Base-by-base conservation (phyloP, 345 rosid genomes). In the Nasturtium officinale region DNA sequence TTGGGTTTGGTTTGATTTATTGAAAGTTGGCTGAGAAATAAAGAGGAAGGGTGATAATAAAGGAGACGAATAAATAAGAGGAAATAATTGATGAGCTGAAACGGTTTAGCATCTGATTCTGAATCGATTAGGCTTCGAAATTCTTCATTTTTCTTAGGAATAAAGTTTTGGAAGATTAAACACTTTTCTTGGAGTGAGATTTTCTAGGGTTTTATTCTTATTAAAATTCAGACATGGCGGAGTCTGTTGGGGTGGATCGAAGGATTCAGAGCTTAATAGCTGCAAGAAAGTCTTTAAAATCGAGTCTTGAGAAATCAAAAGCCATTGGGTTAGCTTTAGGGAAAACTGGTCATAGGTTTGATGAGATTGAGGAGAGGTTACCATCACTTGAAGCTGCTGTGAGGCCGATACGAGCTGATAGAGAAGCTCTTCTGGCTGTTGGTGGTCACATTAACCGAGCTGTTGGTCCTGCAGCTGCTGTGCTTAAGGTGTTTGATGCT, bases 391-490 rank as follows among this genome's bases (percentile, higher is more conserved):
- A 81, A 82, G 91, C 98, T 33, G 82, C 98, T 0, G 97, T 95
- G 2, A 91, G 99, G 35, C 98, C 98, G 1, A 95, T 95, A 70
- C 87, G 94, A 13, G 98, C 98, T 0, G 94, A 95, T 40, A 85
- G 87, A 79, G 97, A 95, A 0, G 98, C 99, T 43, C 88, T 95
- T 26, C 80, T 18, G 0, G 90, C 88, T 0, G 99, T 89, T 5
- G 92, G 98, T 23, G 99, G 97, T 2, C 96, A 95, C 75, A 95
- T 95, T 73, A 90, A 95, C 82, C 92, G 98, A 26, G 99, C 99
- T 6, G 98, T 95, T 38, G 98, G 96, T 46, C 99, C 99, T 51
- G 99, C 99, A 15, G 98, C 99, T 0, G 97, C 99, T 0, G 99
- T 95, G 64, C 99, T 95, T 40, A 95, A 92, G 91, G 99, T 95